A percentile compares a stretch with the other conserved stretches of the same genome.
Conservation (phyloP, 2,329 filamentous ascomycete species). For the Trichoderma sp. region DNA sequence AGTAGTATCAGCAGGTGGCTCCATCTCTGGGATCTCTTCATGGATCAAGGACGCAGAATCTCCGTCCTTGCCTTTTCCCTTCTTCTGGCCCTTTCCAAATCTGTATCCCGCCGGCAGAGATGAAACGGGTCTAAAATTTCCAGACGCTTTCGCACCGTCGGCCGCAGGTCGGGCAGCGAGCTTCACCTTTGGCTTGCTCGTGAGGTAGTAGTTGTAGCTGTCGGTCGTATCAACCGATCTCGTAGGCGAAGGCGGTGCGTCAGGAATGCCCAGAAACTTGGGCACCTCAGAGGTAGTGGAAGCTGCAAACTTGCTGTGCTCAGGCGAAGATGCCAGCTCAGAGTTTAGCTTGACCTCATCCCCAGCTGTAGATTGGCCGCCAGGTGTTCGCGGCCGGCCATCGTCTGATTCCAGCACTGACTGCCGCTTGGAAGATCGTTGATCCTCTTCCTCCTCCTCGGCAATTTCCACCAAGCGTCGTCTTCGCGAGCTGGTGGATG, state of each 20-base stretch:
- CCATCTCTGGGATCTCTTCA: constrained; percentile 38
- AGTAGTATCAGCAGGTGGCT: constrained; percentile 32
- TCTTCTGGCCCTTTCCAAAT: constrained; percentile 57
- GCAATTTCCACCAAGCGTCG: constrained; percentile 85
- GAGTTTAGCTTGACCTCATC: constrained; percentile 50
- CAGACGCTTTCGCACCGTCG: constrained; percentile 60
- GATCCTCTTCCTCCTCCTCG: constrained; percentile 83
- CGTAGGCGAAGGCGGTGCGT: constrained; percentile 44
- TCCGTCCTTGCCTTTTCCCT: constrained; percentile 33
- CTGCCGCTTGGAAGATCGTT: constrained; percentile 56
- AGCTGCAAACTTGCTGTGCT: constrained; percentile 47
- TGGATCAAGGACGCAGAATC: constrained; percentile 28
- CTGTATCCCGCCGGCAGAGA: constrained; percentile 80
- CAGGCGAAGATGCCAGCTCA: constrained; percentile 49
- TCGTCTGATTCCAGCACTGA: constrained; percentile 48
- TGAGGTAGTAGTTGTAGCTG: constrained; percentile 47
- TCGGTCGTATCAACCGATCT: constrained; percentile 46
- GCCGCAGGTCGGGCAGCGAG: constrained; percentile 80
- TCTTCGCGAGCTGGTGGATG: constrained; percentile 75
- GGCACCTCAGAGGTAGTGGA: constrained; percentile 49
- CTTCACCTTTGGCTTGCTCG: constrained; percentile 77
- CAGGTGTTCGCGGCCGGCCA: constrained; percentile 31
- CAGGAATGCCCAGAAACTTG: constrained; percentile 48
- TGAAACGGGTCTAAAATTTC: constrained; percentile 67
- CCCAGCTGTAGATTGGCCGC: constrained; percentile 22